These are phyloP conservation scores for Nakazawaea anatomiae DNA, from an alignment of 805 yeast species.

Conservation along the genomic window DNA sequence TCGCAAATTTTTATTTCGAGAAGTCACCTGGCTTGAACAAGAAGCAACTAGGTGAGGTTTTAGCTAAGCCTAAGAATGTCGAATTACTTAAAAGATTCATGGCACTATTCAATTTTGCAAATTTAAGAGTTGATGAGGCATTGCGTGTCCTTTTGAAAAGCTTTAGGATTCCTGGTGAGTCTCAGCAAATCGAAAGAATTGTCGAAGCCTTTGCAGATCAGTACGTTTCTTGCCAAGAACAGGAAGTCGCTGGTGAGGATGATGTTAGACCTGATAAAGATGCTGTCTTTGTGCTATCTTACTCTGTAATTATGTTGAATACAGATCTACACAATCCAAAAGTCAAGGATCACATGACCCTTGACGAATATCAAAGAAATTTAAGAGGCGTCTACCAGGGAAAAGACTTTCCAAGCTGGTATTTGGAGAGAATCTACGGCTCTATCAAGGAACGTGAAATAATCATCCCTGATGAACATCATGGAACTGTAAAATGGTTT, in stretches of 20 bases:
- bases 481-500: slow-evolving; percentile 87
- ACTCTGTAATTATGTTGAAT: slow-evolving; percentile 89
- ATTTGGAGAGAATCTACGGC: slow-evolving; percentile 69
- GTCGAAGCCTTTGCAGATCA: slow-evolving; percentile 82
- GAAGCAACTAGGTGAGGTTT: slow-evolving; percentile 76
- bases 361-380: slow-evolving; percentile 75
- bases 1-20: slow-evolving; percentile 72
- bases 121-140: slow-evolving; percentile 88
- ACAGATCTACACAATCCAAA: slow-evolving; percentile 93
- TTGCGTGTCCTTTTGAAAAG: slow-evolving; percentile 73
- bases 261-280: slow-evolving; percentile 74
- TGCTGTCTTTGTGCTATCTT: slow-evolving; percentile 83
- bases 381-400: slow-evolving; percentile 73
- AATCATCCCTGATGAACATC: slow-evolving; percentile 97
- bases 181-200: slow-evolving; percentile 91
- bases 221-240: slow-evolving; percentile 59
- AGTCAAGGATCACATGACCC: slow-evolving; percentile 85
- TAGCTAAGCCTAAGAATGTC: slow-evolving; percentile 69
- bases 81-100: slow-evolving; percentile 61
- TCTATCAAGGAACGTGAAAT: slow-evolving; percentile 84
- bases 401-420: slow-evolving; percentile 81
- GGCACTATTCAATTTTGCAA: slow-evolving; percentile 64
- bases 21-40: slow-evolving; percentile 83
- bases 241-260: slow-evolving; percentile 24
- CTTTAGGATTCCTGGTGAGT: slow-evolving; percentile 94